Conservation (phyloP, 1,284 basidiomycete genomes). For the Porphyrellus sp. region DNA sequence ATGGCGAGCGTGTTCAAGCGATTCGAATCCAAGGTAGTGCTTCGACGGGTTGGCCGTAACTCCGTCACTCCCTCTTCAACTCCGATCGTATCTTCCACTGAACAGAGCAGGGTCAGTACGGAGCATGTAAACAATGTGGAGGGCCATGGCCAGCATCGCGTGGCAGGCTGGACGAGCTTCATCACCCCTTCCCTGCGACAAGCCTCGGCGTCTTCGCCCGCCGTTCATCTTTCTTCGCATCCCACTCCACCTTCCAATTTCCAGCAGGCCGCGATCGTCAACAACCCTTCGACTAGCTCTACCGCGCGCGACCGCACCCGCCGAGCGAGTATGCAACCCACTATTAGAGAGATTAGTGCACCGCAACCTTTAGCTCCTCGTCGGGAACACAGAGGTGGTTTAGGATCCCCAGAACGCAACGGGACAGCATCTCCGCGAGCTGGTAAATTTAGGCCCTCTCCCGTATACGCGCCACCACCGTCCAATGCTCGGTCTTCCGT, state of each 20-base stretch:
- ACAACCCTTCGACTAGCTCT: conserved; percentile 41
- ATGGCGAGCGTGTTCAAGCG: conserved; percentile 40
- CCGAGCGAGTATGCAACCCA: conserved; percentile 41
- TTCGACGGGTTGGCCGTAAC: conserved; percentile 48
- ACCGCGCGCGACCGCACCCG: conserved; percentile 43
- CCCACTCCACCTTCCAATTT: conserved; percentile 50
- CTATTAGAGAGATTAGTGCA: conserved; percentile 41
- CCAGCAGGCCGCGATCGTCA: conserved; percentile 46
- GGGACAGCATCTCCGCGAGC: conserved; percentile 25
- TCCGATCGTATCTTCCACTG: conserved; percentile 33
- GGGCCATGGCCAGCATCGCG: conserved; percentile 40
- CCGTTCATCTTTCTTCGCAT: conserved; percentile 57
- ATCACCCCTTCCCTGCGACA: conserved; percentile 60
- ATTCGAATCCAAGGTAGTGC: conserved; percentile 51
- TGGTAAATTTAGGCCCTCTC: conserved; percentile 36
- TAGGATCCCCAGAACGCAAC: conserved; percentile 25
- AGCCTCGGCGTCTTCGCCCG: conserved; percentile 70
- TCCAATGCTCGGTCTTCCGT: conserved; percentile 30
- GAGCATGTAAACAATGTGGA: conserved; percentile 39
- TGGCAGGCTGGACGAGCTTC: conserved; percentile 55
- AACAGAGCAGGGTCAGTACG: conserved; percentile 32
- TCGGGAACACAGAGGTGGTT: conserved; percentile 27
- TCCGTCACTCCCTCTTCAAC: conserved; percentile 44
- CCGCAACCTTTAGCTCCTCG: conserved; percentile 40
- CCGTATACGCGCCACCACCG: conserved; percentile 36